Base-by-base conservation (phyloP, 2,329 filamentous ascomycete species). In the Ascochyta fabae region DNA sequence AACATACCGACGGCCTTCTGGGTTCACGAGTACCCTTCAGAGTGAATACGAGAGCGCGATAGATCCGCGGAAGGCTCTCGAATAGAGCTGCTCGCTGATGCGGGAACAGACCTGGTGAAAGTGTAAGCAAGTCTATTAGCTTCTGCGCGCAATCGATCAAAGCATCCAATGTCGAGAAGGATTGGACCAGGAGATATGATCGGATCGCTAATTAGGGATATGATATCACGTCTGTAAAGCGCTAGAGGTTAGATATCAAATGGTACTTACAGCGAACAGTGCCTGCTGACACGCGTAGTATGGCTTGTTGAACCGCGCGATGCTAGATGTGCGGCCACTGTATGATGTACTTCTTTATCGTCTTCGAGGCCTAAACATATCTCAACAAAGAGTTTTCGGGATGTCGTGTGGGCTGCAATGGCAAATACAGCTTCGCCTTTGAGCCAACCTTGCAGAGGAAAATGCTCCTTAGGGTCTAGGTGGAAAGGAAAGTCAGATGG, bases 391-490 rank as follows among this genome's bases (percentile, higher is more conserved):
- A 29, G 26, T 26, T 44, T 36, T 34, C 27, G 23, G 33, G 33
- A 22, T 12, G 42, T 31, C 49, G 52, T 54, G 48, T 44, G 50
- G 38, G 56, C 45, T 47, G 42, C 46, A 34, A 52, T 58, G 33
- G 50, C 51, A 53, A 40, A 55, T 44, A 54, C 52, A 52, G 47
- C 48, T 54, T 48, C 49, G 62, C 48, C 53, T 56, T 59, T 57
- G 52, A 62, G 53, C 57, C 56, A 59, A 58, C 59, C 61, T 59
- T 66, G 61, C 65, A 65, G 62, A 66, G 24, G 65, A 60, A 62
- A 71, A 69, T 72, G 66, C 65, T 73, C 68, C 59, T 49, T 57
- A 64, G 47, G 65, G 56, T 59, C 60, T 62, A 56, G 61, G 47
- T 48, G 58, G 44, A 55, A 41, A 56, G 34, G 23, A 53, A 44